Evolutionary conservation across 2,329 filamentous ascomycete genomes (phyloP), one percentile per base, ranked within the genome.

Genomic region (Aspergillus bombycis): DNA sequence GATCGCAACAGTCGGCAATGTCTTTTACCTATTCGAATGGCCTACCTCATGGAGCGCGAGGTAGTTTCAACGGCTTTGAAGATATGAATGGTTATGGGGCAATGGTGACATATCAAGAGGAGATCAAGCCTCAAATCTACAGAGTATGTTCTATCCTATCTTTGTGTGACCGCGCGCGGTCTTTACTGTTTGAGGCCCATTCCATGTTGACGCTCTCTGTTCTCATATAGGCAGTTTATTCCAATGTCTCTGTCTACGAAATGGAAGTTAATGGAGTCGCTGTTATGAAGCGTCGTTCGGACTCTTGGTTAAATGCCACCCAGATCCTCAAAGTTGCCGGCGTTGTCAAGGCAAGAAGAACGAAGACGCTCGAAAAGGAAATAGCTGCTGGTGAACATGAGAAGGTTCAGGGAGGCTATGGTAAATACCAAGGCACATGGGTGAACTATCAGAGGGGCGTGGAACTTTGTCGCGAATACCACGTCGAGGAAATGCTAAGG

Each of bases 341-440:
- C 57, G 93, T 99, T 65, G 94, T 97, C 75, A 99, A 99, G 81
- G 95, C 94, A 64, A 96, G 97, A 80, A 91, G 95, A 70, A 98
- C 95, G 63, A 98, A 98, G 79, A 96, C 98, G 9, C 85, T 99
- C 58, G 95, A 99, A 77, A 98, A 98, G 80, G 95, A 99, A 79
- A 97, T 99, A 63, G 88, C 96, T 67, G 95, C 91, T 0, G 95
- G 95, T 73, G 92, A 97, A 75, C 94, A 99, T 78, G 95, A 99
- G 78, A 99, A 99, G 79, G 94, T 99, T 3, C 95, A 99, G 77
- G 95, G 95, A 38, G 95, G 95, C 6, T 99, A 99, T 74, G 95
- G 95, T 68, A 98, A 98, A 82, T 99, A 99, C 74, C 95, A 99
- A 82, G 95, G 95, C 61, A 99, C 95, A 2, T 99, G 95, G 95